Percentiles rank a stretch among this genome's conserved stretches.
phyloP scores from a whole-genome alignment of 192 early-diverging fungal genomes.

The Ambispora gerdemannii region DNA sequence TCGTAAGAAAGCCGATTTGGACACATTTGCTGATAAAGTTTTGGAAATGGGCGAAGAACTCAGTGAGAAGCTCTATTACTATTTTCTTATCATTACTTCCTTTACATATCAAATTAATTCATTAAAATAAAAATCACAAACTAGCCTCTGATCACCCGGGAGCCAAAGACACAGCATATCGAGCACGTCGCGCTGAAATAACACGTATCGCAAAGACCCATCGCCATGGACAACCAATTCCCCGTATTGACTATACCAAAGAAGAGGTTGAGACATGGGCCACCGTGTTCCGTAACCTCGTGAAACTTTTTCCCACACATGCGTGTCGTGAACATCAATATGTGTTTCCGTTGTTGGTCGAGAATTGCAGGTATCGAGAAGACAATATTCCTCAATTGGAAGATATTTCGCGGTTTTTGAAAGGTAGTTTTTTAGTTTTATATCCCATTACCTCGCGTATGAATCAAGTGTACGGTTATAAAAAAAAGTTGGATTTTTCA shows the following conservation, averaged over 20 bases:
- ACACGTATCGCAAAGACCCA: slow-evolving; percentile 78
- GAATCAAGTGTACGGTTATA: too few relatives aligned
- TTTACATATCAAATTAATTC: neutral
- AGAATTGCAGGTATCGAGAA: slow-evolving; percentile 85
- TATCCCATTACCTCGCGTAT: too few relatives aligned
- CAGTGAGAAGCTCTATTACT: slow-evolving; percentile 36
- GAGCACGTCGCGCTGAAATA: slow-evolving; percentile 78
- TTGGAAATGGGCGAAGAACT: slow-evolving; percentile 89
- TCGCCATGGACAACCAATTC: slow-evolving; percentile 71
- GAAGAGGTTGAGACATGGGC: slow-evolving; percentile 85
- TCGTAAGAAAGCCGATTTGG: slow-evolving; percentile 86
- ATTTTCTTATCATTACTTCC: neutral
- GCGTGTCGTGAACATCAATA: slow-evolving; percentile 93
- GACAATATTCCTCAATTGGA: slow-evolving; percentile 90
- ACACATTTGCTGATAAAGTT: slow-evolving; percentile 88
- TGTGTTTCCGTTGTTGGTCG: slow-evolving; percentile 81
- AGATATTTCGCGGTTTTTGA: slow-evolving; percentile 84
- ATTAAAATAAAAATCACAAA: slow-evolving; percentile 1
- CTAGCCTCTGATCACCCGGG: slow-evolving; percentile 89
- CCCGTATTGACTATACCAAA: slow-evolving; percentile 75
- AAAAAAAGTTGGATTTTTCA: too few relatives aligned
- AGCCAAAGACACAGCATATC: slow-evolving; percentile 81
- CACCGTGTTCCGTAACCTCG: slow-evolving; percentile 72
- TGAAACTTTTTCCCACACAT: slow-evolving; percentile 71
- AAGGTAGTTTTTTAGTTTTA: slow-evolving; percentile 48